Percentiles rank a stretch among this genome's conserved stretches.
Evolutionary conservation across 2,329 filamentous ascomycete species (phyloP).

Genomic region (Chaetothyriales sp.): DNA sequence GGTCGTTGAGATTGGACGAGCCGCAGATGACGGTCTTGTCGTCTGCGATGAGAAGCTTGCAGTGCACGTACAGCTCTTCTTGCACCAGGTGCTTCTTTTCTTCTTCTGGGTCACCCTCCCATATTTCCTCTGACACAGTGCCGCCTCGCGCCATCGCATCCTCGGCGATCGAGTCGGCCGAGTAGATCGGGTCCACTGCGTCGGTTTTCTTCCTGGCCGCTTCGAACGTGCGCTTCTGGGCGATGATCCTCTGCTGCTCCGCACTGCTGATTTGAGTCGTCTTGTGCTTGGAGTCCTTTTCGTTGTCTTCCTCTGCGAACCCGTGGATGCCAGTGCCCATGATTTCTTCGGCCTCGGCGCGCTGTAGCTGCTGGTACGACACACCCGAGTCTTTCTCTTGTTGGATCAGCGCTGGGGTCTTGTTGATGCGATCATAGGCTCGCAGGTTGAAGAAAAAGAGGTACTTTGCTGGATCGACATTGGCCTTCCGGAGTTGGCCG

Average conservation of each 20-base stretch:
- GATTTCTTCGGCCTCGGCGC: constrained; percentile 76
- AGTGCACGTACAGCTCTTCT: constrained; percentile 91
- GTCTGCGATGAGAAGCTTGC: constrained; percentile 71
- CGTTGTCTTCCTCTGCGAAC: constrained; percentile 26
- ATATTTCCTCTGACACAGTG: constrained; percentile 54
- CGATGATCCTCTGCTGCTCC: constrained; percentile 30
- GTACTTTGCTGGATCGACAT: constrained; percentile 40
- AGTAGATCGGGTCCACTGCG: constrained; percentile 35
- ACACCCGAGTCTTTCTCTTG: constrained; percentile 72
- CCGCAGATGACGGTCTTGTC: constrained; percentile 73
- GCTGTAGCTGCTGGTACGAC: constrained; percentile 72
- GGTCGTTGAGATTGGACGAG: constrained; percentile 55
- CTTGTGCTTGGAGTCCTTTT: constrained; percentile 10
- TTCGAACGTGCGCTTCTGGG: constrained; percentile 34
- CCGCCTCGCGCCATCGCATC: constrained; percentile 64
- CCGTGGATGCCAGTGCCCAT: constrained; percentile 64
- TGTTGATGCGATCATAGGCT: constrained; percentile 83
- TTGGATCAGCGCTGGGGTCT: constrained; percentile 57
- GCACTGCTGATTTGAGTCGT: constrained; percentile 22
- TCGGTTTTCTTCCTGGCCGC: constrained; percentile 28
- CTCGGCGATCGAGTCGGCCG: constrained; percentile 50
- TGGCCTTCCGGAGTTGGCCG: constrained; percentile 47
- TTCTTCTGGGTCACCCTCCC: constrained; percentile 59
- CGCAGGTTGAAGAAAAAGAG: constrained; percentile 91
- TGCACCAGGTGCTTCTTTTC: constrained; percentile 73